Base-by-base conservation (phyloP, 805 yeast genomes). In the Ascoidea asiatica region DNA sequence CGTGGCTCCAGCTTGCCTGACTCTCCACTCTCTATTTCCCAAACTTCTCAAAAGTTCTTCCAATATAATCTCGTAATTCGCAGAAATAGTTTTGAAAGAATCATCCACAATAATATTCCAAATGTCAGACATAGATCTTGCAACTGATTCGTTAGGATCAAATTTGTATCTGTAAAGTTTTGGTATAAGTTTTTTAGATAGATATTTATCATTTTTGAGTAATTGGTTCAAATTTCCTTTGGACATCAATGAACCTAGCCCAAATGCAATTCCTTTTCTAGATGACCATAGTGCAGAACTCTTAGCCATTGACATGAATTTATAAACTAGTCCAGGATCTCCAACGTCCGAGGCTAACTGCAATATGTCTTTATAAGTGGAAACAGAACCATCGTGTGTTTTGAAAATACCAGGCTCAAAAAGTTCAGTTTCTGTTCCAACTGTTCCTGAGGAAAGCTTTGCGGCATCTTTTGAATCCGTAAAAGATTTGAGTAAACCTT, bases 271-370 rank as follows among this genome's bases (percentile, higher is more conserved):
- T 43, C 97, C 98, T 51, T 84, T 85, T 57, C 95, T 70, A 0
- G 96, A 84, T 0, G 94, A 75, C 98, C 98, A 90, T 19, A 89
- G 62, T 0, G 92, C 79, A 0, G 95, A 85, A 43, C 80, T 81
- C 50, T 85, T 81, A 0, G 97, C 95, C 46, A 90, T 64, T 0
- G 95, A 79, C 96, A 90, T 87, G 58, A 90, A 90, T 56, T 87
- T 85, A 62, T 90, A 90, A 4, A 90, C 96, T 51, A 90, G 71
- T 51, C 92, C 75, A 13, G 97, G 95, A 60, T 90, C 96, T 22
- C 97, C 97, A 7, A 88, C 94, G 56, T 90, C 98, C 1, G 92
- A 77, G 0, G 98, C 97, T 42, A 90, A 66, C 53, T 69, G 84
- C 53, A 90, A 67, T 23, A 90, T 85, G 60, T 90, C 98, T 54